These are phyloP conservation scores for Lactarius tabidus DNA, from an alignment of 768 basidiomycete species.

Conservation along the genomic window DNA sequence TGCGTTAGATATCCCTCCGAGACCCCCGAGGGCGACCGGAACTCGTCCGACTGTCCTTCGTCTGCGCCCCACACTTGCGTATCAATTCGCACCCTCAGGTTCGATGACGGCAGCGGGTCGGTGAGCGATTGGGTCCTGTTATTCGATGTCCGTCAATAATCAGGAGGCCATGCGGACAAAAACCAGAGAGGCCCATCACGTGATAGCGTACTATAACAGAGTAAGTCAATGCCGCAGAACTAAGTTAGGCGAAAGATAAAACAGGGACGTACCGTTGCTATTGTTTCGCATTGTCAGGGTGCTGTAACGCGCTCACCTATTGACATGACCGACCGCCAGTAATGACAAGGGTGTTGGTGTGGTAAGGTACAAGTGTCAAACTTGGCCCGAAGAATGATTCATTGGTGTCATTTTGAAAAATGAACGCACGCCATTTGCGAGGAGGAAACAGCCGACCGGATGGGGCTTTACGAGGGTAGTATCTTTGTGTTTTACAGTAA, in stretches of 20 bases:
- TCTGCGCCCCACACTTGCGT: neutral
- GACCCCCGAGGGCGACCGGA: neutral
- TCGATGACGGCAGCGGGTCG: neutral
- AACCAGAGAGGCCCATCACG: neutral
- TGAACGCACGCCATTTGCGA: neutral
- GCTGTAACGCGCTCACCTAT: neutral
- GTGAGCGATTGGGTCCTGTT: neutral
- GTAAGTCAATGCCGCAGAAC: neutral
- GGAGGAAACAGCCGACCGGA: constrained; percentile 16
- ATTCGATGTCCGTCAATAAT: neutral
- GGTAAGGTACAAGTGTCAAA: constrained; percentile 25
- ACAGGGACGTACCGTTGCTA: constrained; percentile 4
- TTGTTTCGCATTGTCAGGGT: neutral
- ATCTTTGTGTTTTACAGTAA: constrained; percentile 19
- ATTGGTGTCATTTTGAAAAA: neutral
- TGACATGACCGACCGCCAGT: neutral
- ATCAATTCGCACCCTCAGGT: neutral
- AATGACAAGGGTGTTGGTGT: constrained; percentile 18
- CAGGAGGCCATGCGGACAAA: neutral
- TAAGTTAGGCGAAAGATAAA: neutral
- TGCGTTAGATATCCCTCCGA: too few species aligned
- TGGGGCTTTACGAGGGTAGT: constrained; percentile 22
- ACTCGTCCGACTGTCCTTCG: neutral
- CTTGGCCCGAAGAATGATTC: constrained; percentile 8
- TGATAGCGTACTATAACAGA: neutral